phyloP scores from a whole-genome alignment of 768 basidiomycete species.

The Coprinopsis cinerea region DNA sequence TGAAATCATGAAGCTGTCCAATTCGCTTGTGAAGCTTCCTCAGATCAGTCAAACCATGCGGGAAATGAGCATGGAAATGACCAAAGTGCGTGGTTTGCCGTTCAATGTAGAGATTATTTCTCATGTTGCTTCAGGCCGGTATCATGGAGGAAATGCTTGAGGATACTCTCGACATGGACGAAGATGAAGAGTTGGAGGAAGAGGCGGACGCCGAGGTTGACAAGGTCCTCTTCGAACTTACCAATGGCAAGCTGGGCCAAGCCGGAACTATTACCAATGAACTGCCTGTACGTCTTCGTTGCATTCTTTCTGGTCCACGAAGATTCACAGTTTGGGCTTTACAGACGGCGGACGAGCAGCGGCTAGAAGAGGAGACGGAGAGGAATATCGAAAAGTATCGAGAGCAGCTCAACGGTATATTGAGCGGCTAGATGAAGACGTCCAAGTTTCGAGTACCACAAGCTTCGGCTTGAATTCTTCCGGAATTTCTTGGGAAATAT shows the following conservation, averaged over 20 bases:
- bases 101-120: background rate
- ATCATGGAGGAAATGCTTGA: slow-evolving; percentile 99
- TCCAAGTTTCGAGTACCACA: too few species aligned
- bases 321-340: slow-evolving; percentile 6
- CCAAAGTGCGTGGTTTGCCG: slow-evolving; percentile 56
- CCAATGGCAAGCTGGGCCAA: slow-evolving; percentile 91
- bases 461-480: too few species aligned
- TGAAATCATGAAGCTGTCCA: slow-evolving; percentile 99
- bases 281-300: slow-evolving; percentile 56
- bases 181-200: slow-evolving; percentile 91
- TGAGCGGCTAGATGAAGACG: slow-evolving; percentile 46
- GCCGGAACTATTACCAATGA: slow-evolving; percentile 68
- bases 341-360: slow-evolving; percentile 53
- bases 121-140: slow-evolving; percentile 61
- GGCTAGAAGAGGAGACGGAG: slow-evolving; percentile 80
- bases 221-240: slow-evolving; percentile 91
- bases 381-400: slow-evolving; percentile 87
- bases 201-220: slow-evolving; percentile 98
- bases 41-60: slow-evolving; percentile 92
- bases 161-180: slow-evolving; percentile 85
- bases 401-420: slow-evolving; percentile 79
- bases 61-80: slow-evolving; percentile 99
- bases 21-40: slow-evolving; percentile 83
- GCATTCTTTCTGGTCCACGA: slow-evolving; percentile 8
- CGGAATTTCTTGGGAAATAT: too few species aligned